These are phyloP conservation scores for Tuber magnatum DNA, from an alignment of 495 filamentous ascomycete species.

Conservation along the genomic window DNA sequence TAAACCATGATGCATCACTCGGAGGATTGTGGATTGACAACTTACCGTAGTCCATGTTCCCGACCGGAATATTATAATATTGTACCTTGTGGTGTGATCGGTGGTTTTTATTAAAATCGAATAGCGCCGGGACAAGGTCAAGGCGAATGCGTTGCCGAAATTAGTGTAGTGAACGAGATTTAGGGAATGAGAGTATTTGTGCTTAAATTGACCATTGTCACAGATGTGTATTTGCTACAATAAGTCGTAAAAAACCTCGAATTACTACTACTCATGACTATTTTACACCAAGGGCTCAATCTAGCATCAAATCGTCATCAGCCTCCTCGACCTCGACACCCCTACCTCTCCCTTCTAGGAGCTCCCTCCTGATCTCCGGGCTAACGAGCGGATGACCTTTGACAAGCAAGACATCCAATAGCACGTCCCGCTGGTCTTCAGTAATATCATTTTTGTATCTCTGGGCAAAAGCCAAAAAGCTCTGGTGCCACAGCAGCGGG, in stretches of 20 bases:
- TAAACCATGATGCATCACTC: neutral
- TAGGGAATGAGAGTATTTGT: neutral
- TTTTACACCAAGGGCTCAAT: slow-evolving; percentile 33
- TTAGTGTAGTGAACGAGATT: neutral
- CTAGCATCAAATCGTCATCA: slow-evolving; percentile 75
- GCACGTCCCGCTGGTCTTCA: slow-evolving; percentile 84
- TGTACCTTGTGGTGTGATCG: neutral
- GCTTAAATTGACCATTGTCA: neutral
- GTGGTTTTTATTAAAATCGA: neutral
- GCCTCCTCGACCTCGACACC: slow-evolving; percentile 60
- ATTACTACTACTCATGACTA: neutral
- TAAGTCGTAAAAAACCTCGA: neutral
- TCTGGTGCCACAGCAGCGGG: slow-evolving; percentile 86
- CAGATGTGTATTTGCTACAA: neutral
- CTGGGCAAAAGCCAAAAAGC: slow-evolving; percentile 82
- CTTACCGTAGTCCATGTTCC: neutral
- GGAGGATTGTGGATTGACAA: neutral
- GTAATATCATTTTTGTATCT: slow-evolving; percentile 88
- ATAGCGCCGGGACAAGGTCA: neutral
- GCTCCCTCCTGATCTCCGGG: slow-evolving; percentile 82
- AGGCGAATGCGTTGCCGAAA: neutral
- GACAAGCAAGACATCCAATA: slow-evolving; percentile 79
- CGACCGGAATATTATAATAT: neutral
- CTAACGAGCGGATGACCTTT: slow-evolving; percentile 84
- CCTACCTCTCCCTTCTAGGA: slow-evolving; percentile 80